phyloP scores from a whole-genome alignment of 139 green algal genomes.

The Micractinium conductrix region DNA sequence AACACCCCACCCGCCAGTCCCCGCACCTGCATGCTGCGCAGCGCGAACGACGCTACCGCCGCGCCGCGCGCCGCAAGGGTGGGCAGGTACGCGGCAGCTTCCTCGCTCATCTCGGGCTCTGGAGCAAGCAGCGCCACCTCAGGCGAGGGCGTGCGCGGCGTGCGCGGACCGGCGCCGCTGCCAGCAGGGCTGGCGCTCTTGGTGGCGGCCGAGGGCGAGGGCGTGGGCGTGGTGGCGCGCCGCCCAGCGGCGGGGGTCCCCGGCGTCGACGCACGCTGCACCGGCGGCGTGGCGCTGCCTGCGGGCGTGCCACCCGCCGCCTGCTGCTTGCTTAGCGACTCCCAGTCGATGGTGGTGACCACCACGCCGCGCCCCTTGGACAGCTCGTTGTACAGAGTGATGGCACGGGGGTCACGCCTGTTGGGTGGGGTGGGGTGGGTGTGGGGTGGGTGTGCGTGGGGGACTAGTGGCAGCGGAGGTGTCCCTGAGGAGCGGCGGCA shows the following conservation, averaged over 20 bases:
- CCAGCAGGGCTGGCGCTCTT: background rate
- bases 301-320: background rate
- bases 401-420: constrained; percentile 27
- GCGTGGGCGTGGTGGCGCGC: background rate
- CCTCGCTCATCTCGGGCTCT: constrained; percentile 1
- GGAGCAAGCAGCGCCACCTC: background rate
- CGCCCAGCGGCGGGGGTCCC: background rate
- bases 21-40: background rate
- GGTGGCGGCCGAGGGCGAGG: background rate
- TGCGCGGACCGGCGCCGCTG: background rate
- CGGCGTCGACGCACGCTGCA: too few species aligned
- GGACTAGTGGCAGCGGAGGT: too few species aligned
- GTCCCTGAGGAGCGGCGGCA: too few species aligned
- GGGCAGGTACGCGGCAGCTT: constrained; percentile 5
- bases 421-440: too few species aligned
- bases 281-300: background rate
- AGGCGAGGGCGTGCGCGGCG: background rate
- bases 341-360: constrained; percentile 36
- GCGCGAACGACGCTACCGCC: constrained; percentile 1
- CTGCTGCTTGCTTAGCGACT: background rate
- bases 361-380: constrained; percentile 23
- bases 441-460: too few species aligned
- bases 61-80: constrained; percentile 5
- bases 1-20: too few species aligned
- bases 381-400: constrained; percentile 42